Evolutionary conservation across 257 asterid genomes (phyloP).

Genomic region (Nicotiana undulata): DNA sequence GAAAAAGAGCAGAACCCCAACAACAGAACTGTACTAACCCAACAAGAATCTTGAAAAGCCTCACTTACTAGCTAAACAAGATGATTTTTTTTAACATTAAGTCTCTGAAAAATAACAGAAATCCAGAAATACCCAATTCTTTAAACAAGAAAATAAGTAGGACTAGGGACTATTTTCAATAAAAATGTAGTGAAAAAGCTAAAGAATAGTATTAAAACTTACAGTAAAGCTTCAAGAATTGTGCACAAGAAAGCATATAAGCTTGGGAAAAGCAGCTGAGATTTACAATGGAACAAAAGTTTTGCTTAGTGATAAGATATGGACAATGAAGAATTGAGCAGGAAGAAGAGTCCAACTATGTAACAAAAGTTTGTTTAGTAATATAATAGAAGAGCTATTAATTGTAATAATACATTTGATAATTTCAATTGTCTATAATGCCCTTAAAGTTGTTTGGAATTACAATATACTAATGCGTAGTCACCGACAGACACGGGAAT

Average conservation of each 20-base stretch:
- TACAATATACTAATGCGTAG: neutral
- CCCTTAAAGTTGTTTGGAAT: slow-evolving; percentile 7
- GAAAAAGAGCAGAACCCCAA: neutral
- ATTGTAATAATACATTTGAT: neutral
- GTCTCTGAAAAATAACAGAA: neutral
- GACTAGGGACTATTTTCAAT: neutral
- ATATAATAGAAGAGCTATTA: neutral
- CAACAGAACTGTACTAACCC: neutral
- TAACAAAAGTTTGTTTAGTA: neutral
- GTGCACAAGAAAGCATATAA: neutral
- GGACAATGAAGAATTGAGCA: neutral
- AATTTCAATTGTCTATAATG: neutral
- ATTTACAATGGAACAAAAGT: neutral
- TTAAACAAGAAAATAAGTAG: neutral
- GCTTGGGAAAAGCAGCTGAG: neutral
- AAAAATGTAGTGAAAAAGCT: neutral
- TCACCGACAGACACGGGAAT: slow-evolving; percentile 24
- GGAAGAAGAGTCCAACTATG: neutral
- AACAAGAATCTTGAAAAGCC: neutral
- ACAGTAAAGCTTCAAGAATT: neutral
- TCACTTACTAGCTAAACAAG: neutral
- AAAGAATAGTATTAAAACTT: neutral
- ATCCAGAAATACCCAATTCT: neutral
- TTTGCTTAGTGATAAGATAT: neutral
- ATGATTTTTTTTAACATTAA: neutral